Evolutionary conservation across 1,284 basidiomycete species (phyloP).

Genomic region (Filobasidium uniguttulatum): DNA sequence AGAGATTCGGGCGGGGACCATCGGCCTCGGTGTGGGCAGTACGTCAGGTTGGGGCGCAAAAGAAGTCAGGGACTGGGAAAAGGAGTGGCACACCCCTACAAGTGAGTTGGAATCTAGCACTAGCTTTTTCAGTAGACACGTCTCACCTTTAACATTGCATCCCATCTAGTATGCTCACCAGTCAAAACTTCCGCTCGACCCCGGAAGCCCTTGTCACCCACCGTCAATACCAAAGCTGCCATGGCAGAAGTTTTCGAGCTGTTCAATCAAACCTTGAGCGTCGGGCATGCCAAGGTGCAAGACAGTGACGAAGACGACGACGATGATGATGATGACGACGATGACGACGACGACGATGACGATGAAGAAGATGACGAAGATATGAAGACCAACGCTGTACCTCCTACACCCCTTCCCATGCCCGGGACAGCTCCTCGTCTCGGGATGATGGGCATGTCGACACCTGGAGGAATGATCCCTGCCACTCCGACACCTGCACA

Average conservation of each 20-base stretch:
- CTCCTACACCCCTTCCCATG: slow-evolving; percentile 28
- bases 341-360: slow-evolving; percentile 15
- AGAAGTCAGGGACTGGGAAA: slow-evolving; percentile 32
- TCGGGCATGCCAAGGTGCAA: slow-evolving; percentile 21
- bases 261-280: slow-evolving; percentile 62
- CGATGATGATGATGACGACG: slow-evolving; percentile 31
- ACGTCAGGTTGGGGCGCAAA: slow-evolving; percentile 19
- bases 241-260: slow-evolving; percentile 84
- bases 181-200: not conserved
- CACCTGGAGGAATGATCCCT: slow-evolving; percentile 22
- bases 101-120: slow-evolving; percentile 19
- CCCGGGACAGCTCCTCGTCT: slow-evolving; percentile 3
- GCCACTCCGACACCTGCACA: slow-evolving; percentile 36
- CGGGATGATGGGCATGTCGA: slow-evolving; percentile 13
- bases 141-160: not conserved
- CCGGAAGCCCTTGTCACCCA: slow-evolving; percentile 47
- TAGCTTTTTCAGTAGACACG: not conserved
- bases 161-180: not conserved
- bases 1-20: slow-evolving; percentile 33
- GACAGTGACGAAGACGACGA: slow-evolving; percentile 35
- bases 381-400: slow-evolving; percentile 18
- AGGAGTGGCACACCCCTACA: slow-evolving; percentile 31
- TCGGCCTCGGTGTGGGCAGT: slow-evolving; percentile 22
- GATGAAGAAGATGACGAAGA: slow-evolving; percentile 25
- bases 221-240: slow-evolving; percentile 77